These are phyloP conservation scores for Blastomyces parvus DNA, from an alignment of 2,329 filamentous ascomycete species.

Conservation along the genomic window DNA sequence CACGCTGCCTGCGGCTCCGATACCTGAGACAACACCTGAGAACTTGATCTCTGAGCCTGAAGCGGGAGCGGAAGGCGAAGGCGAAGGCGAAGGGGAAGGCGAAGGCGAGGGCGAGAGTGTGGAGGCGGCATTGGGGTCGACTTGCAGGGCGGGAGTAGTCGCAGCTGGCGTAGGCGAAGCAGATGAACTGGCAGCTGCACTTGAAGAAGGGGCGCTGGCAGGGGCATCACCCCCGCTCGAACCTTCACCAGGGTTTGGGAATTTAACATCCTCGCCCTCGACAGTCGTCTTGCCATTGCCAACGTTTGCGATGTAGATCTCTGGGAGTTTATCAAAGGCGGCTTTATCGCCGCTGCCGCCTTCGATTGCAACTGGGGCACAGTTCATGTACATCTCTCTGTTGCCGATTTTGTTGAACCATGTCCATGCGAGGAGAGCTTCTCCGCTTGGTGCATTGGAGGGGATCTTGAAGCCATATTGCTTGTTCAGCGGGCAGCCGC, in stretches of 20 bases:
- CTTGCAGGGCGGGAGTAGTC: background rate
- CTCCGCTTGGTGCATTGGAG: slow-evolving; percentile 47
- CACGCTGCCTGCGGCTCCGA: background rate
- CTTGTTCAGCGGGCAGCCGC: slow-evolving; percentile 44
- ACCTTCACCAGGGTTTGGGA: slow-evolving; percentile 9
- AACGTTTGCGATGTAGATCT: slow-evolving; percentile 13
- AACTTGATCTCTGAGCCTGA: background rate
- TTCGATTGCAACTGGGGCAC: slow-evolving; percentile 57
- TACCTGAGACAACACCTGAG: background rate
- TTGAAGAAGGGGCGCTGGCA: background rate
- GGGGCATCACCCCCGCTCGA: background rate
- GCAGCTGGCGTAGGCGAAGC: background rate
- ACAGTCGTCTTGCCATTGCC: slow-evolving; percentile 8
- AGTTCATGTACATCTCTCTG: slow-evolving; percentile 63
- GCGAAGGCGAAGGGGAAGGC: background rate
- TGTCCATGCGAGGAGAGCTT: slow-evolving; percentile 63
- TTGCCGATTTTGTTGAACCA: slow-evolving; percentile 58
- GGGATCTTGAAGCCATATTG: slow-evolving; percentile 60
- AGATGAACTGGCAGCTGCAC: background rate
- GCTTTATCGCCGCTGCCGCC: slow-evolving; percentile 13
- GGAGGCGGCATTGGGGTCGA: background rate
- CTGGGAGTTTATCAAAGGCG: slow-evolving; percentile 9
- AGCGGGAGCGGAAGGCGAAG: background rate
- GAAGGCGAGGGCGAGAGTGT: background rate
- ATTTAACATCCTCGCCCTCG: slow-evolving; percentile 10